Base-by-base conservation (phyloP, 148 eudicot genomes). In the Simmondsia chinensis region DNA sequence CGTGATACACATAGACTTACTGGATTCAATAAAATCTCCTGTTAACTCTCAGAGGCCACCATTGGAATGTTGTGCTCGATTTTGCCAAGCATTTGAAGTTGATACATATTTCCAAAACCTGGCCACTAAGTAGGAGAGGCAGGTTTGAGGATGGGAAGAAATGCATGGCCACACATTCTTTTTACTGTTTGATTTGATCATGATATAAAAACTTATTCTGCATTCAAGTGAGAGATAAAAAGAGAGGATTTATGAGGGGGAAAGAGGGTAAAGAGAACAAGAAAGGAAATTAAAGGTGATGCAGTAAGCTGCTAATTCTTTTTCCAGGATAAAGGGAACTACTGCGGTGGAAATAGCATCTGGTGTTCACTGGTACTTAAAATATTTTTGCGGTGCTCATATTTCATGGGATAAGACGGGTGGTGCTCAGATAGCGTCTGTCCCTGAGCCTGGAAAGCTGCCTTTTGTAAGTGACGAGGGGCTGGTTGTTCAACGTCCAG, bases 321-420 rank as follows among this genome's bases (percentile, higher is more conserved):
- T 51, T 42, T 18, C 2, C 74, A 89, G 97, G 57, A 76, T 89
- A 11, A 60, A 82, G 65, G 97, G 97, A 46, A 74, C 75, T 14
- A 64, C 93, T 6, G 88, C 82, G 2, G 82, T 81, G 71, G 97
- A 89, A 60, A 65, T 89, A 47, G 68, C 77, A 45, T 81, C 95
- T 19, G 97, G 95, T 24, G 80, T 89, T 23, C 95, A 82, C 42
- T 89, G 95, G 97, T 89, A 89, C 67, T 53, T 89, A 15, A 89
- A 89, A 62, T 82, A 81, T 54, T 60, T 48, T 43, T 89, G 97
- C 56, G 77, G 77, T 45, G 97, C 80, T 55, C 97, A 85, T 68
- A 52, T 89, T 62, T 89, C 97, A 24, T 89, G 97, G 97, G 94
- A 89, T 47, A 89, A 89, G 72, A 85, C 97, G 26, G 97, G 97